These are phyloP conservation scores for Coemansia sp. DNA, from an alignment of 192 early-diverging fungal species.

Conservation along the genomic window DNA sequence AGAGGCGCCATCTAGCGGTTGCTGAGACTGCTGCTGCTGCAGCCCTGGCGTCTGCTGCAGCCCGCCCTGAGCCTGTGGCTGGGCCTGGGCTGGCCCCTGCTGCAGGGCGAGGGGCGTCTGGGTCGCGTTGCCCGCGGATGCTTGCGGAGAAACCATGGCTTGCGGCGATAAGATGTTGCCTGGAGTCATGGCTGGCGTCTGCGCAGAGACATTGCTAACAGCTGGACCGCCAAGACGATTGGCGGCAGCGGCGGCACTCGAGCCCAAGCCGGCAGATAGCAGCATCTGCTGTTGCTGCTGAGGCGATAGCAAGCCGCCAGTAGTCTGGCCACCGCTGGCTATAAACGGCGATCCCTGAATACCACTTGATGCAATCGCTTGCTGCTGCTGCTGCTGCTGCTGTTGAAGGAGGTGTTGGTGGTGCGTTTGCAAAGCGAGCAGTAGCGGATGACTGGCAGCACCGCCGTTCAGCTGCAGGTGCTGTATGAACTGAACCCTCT, in stretches of 20 bases:
- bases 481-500: constrained; percentile 27
- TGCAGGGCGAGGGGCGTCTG: background rate
- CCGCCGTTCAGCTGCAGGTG: constrained; percentile 24
- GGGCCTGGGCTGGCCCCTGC: constrained; percentile 19
- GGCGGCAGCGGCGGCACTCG: constrained; percentile 1
- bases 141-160: constrained; percentile 8
- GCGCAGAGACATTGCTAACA: background rate
- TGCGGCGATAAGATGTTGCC: background rate
- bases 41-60: constrained; percentile 10
- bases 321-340: constrained; percentile 5
- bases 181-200: background rate
- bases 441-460: constrained; percentile 18
- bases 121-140: too few species aligned
- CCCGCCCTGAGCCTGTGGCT: constrained; percentile 8
- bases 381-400: constrained; percentile 26
- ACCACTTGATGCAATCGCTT: constrained; percentile 2
- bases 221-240: too few species aligned
- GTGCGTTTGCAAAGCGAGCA: constrained; percentile 24
- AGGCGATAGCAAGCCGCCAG: constrained; percentile 9
- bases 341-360: constrained; percentile 22
- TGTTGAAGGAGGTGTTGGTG: constrained; percentile 18
- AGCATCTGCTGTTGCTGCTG: constrained; percentile 22
- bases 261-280: constrained; percentile 3
- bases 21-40: constrained; percentile 12
- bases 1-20: background rate